Evolutionary conservation across 2,329 filamentous ascomycete genomes (phyloP).

Genomic region (Claviceps quebecensis): DNA sequence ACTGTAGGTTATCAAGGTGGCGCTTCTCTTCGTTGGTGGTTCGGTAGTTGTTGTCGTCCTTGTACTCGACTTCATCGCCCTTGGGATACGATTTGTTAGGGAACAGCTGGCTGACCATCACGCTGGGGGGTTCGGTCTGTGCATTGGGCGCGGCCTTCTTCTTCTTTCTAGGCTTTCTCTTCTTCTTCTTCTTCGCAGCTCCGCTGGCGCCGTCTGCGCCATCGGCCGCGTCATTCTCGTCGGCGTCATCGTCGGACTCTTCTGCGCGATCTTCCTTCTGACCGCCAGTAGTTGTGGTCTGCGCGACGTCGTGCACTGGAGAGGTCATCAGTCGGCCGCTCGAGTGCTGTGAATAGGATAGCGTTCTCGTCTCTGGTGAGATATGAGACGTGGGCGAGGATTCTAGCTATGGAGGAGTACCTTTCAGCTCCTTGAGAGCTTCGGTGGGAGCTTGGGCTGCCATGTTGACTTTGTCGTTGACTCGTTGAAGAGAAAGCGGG

Average conservation of each 20-base stretch:
- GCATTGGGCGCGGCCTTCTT: slow-evolving; percentile 56
- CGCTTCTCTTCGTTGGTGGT: slow-evolving; percentile 76
- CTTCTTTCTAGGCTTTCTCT: slow-evolving; percentile 77
- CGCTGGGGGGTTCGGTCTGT: slow-evolving; percentile 61
- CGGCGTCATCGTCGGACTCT: slow-evolving; percentile 40
- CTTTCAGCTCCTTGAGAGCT: slow-evolving; percentile 30
- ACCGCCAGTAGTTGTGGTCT: slow-evolving; percentile 23
- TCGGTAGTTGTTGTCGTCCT: slow-evolving; percentile 60
- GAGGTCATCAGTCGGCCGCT: neutral
- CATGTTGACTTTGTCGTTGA: slow-evolving; percentile 15
- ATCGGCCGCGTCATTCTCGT: slow-evolving; percentile 23
- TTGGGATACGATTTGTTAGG: slow-evolving; percentile 57
- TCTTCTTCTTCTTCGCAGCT: slow-evolving; percentile 37
- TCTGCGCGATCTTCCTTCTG: slow-evolving; percentile 29
- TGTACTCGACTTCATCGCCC: slow-evolving; percentile 67
- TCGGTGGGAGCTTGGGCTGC: slow-evolving; percentile 28
- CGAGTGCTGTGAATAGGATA: neutral
- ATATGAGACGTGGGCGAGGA: neutral
- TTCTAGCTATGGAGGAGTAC: slow-evolving; percentile 12
- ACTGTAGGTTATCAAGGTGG: slow-evolving; percentile 67
- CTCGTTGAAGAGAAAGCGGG: slow-evolving; percentile 2
- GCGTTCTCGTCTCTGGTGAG: neutral
- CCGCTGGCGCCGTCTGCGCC: slow-evolving; percentile 24
- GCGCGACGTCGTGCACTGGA: slow-evolving; percentile 26
- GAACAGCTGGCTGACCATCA: slow-evolving; percentile 59